Conservation (phyloP, 1,139 yeast genomes). For the Spencermartinsiella ligniputridi region DNA sequence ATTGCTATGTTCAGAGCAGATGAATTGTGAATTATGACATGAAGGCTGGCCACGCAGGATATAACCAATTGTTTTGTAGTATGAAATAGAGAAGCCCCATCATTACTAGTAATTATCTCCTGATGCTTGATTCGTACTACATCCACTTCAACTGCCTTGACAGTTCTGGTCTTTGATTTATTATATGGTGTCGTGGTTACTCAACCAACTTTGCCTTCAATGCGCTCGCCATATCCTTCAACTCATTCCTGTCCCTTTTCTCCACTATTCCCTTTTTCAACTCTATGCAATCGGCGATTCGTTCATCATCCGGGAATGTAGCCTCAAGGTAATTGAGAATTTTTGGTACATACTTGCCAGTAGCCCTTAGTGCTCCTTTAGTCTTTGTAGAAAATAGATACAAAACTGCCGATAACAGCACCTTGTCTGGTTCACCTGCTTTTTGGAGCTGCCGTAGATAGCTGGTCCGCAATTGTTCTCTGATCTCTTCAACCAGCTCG, state of each 20-base stretch:
- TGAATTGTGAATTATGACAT: too few species aligned
- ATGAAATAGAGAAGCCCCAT: too few species aligned
- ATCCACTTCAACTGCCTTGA: too few species aligned
- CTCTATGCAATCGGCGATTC: constrained; percentile 6
- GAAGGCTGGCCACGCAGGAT: too few species aligned
- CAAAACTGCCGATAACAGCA: constrained; percentile 27
- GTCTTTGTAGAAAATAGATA: constrained; percentile 20
- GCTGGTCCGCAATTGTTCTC: constrained; percentile 11
- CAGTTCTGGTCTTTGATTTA: too few species aligned
- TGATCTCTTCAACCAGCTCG: constrained; percentile 9
- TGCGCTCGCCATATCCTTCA: constrained; percentile 2
- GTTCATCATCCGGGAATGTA: constrained; percentile 1
- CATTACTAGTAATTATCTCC: too few species aligned
- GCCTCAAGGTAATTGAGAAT: constrained; percentile 21
- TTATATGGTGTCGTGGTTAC: too few species aligned
- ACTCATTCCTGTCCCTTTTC: constrained; percentile 5
- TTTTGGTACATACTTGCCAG: constrained; percentile 32
- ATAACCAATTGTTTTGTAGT: too few species aligned
- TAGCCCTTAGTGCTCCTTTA: constrained; percentile 23
- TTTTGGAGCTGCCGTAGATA: constrained; percentile 17
- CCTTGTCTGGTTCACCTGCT: constrained; percentile 25
- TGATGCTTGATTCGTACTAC: too few species aligned
- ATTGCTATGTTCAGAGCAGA: too few species aligned
- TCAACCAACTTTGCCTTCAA: constrained; percentile 2
- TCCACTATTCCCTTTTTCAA: constrained; percentile 18